Conservation (phyloP, 1,284 basidiomycete species). For the Schizophyllum amplum region DNA sequence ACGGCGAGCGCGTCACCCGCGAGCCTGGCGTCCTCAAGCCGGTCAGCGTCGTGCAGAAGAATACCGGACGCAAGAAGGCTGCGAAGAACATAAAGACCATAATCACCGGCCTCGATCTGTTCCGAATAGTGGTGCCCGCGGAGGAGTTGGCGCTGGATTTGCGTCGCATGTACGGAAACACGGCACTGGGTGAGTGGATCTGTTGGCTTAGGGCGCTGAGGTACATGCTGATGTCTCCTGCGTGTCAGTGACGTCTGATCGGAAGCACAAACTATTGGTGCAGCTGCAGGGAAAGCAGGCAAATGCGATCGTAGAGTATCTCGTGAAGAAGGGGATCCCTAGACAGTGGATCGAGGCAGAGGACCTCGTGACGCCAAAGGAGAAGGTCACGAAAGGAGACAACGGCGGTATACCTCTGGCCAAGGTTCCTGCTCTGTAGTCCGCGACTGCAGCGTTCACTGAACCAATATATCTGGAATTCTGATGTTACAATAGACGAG, state of each 20-base stretch:
- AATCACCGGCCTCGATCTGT: conserved; percentile 73
- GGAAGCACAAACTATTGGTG: conserved; percentile 57
- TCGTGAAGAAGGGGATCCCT: conserved; percentile 65
- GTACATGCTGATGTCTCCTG: background rate
- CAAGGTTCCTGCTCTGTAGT: no score
- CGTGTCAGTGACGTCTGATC: conserved; percentile 42
- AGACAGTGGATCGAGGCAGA: conserved; percentile 64
- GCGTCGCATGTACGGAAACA: conserved; percentile 65
- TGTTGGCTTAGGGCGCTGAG: background rate
- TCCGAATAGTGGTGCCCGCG: conserved; percentile 43
- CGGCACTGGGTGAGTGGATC: conserved; percentile 57
- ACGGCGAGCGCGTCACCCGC: conserved; percentile 35
- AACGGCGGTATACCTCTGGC: no score
- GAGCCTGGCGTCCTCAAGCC: conserved; percentile 75
- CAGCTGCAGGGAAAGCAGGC: conserved; percentile 79
- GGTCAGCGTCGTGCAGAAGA: conserved; percentile 61
- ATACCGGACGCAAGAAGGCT: conserved; percentile 69
- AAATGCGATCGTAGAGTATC: conserved; percentile 55
- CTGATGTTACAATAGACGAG: no score
- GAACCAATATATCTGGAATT: no score
- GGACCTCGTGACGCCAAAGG: background rate
- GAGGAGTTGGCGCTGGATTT: conserved; percentile 78
- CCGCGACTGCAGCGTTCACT: no score
- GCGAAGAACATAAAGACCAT: no score
- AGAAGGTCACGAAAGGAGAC: no score